phyloP scores from a whole-genome alignment of 2,329 filamentous ascomycete species.

The Tolypocladium amazonense region DNA sequence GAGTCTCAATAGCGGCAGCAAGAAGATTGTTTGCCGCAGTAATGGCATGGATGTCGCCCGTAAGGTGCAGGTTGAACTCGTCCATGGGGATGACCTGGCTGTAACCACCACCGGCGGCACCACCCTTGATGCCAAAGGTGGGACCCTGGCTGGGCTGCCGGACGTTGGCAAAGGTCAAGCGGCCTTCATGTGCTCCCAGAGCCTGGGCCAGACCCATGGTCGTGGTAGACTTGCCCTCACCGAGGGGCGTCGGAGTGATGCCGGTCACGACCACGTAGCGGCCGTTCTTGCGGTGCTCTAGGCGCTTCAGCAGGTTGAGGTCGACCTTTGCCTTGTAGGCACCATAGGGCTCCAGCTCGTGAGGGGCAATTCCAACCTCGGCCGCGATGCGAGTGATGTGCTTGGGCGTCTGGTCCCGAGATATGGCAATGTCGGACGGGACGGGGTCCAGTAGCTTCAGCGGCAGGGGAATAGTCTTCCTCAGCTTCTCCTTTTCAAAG shows the following conservation, averaged over 20 bases:
- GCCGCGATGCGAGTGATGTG: conserved; percentile 73
- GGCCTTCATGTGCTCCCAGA: conserved; percentile 76
- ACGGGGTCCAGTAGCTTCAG: conserved; percentile 71
- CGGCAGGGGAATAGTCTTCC: conserved; percentile 72
- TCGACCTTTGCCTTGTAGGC: conserved; percentile 95
- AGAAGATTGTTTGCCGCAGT: conserved; percentile 95
- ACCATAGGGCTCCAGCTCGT: conserved; percentile 90
- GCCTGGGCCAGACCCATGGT: conserved; percentile 94
- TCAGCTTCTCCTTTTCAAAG: conserved; percentile 72
- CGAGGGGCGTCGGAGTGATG: conserved; percentile 91
- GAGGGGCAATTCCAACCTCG: conserved; percentile 77
- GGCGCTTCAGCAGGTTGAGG: conserved; percentile 66
- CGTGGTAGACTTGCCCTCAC: conserved; percentile 96
- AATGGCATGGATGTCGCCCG: conserved; percentile 95
- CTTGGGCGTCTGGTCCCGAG: conserved; percentile 83
- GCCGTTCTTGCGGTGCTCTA: conserved; percentile 79
- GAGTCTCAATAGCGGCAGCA: conserved; percentile 90
- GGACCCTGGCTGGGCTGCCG: conserved; percentile 94
- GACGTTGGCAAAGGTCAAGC: conserved; percentile 90
- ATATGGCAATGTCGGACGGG: conserved; percentile 92
- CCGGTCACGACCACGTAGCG: conserved; percentile 89
- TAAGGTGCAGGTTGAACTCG: conserved; percentile 96
- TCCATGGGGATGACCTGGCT: conserved; percentile 99
- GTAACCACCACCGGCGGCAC: conserved; percentile 93
- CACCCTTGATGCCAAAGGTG: conserved; percentile 98